These are phyloP conservation scores for Phytopythium kandeliae DNA, from an alignment of 352 stramenopile genomes.

Conservation along the genomic window DNA sequence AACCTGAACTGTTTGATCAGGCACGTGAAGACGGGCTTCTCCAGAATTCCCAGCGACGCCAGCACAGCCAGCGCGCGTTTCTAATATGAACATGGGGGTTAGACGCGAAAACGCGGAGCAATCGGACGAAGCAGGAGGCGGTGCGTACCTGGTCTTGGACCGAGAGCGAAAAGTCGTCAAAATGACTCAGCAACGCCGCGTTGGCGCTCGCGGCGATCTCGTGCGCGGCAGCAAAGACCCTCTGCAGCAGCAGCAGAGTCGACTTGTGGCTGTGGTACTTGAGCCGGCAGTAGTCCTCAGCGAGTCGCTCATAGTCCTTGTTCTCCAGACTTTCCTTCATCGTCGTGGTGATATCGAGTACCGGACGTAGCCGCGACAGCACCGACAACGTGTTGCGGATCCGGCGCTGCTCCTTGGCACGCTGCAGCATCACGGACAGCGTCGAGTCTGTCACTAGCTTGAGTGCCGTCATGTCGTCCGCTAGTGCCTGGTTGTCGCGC, in stretches of 20 bases:
- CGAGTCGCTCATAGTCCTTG: constrained; percentile 69
- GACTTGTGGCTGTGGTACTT: constrained; percentile 64
- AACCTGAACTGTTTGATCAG: constrained; percentile 65
- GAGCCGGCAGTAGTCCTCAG: constrained; percentile 61
- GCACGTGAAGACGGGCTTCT: constrained; percentile 64
- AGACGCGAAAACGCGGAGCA: neutral
- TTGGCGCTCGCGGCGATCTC: constrained; percentile 60
- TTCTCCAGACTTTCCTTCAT: constrained; percentile 63
- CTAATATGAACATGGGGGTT: constrained; percentile 12
- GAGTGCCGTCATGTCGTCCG: constrained; percentile 48
- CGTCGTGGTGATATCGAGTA: constrained; percentile 71
- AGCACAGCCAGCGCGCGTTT: constrained; percentile 59
- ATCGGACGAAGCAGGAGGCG: neutral
- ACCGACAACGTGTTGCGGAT: constrained; percentile 74
- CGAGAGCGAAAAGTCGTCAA: constrained; percentile 56
- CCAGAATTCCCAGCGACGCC: constrained; percentile 42
- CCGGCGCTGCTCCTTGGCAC: constrained; percentile 64
- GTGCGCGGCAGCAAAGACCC: constrained; percentile 48
- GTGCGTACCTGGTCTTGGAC: constrained; percentile 47
- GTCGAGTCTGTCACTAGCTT: constrained; percentile 57
- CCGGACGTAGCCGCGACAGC: constrained; percentile 52
- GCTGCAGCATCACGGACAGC: constrained; percentile 71
- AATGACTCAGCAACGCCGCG: constrained; percentile 44
- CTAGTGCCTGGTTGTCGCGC: constrained; percentile 45
- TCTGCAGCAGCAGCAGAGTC: constrained; percentile 47